These are phyloP conservation scores for Neopestalotiopsis sp. DNA, from an alignment of 2,329 filamentous ascomycete species.

Conservation along the genomic window DNA sequence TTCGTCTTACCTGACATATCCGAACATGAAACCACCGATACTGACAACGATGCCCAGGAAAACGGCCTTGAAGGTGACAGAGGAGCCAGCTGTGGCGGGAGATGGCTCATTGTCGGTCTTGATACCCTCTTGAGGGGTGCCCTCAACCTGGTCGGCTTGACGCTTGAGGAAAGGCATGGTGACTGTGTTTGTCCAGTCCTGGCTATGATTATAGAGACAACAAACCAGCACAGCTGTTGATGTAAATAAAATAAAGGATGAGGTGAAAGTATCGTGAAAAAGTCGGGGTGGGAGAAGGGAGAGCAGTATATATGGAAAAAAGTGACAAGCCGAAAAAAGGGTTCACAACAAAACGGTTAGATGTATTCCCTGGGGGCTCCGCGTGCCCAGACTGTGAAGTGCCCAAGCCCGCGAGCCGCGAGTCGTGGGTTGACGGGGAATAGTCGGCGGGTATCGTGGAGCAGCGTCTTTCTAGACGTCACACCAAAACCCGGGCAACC, in stretches of 20 bases:
- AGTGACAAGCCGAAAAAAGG: not conserved
- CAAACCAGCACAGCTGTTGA: constrained; percentile 8
- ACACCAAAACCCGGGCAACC: constrained; percentile 3
- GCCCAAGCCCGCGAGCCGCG: constrained; percentile 5
- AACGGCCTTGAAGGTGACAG: constrained; percentile 43
- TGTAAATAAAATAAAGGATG: not conserved
- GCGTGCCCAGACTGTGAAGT: constrained; percentile 6
- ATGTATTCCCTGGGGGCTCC: constrained; percentile 12
- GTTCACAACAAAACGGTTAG: not conserved
- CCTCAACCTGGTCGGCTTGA: constrained; percentile 31
- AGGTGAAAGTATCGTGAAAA: not conserved
- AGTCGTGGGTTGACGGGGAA: constrained; percentile 11
- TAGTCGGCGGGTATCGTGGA: constrained; percentile 4
- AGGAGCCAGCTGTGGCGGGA: constrained; percentile 22
- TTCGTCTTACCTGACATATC: constrained; percentile 55
- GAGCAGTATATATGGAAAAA: constrained; percentile 12
- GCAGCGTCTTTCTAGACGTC: constrained; percentile 9
- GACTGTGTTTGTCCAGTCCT: constrained; percentile 24
- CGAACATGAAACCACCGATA: constrained; percentile 63
- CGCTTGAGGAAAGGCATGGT: constrained; percentile 36
- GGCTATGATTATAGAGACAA: constrained; percentile 7
- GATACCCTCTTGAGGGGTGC: constrained; percentile 5
- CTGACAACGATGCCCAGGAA: constrained; percentile 57
- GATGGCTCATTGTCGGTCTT: constrained; percentile 18
- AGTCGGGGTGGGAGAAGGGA: not conserved